A percentile compares a stretch with the other conserved stretches of the same genome.
Conservation (phyloP, 163 green algal genomes). For the Volvox carteri region DNA sequence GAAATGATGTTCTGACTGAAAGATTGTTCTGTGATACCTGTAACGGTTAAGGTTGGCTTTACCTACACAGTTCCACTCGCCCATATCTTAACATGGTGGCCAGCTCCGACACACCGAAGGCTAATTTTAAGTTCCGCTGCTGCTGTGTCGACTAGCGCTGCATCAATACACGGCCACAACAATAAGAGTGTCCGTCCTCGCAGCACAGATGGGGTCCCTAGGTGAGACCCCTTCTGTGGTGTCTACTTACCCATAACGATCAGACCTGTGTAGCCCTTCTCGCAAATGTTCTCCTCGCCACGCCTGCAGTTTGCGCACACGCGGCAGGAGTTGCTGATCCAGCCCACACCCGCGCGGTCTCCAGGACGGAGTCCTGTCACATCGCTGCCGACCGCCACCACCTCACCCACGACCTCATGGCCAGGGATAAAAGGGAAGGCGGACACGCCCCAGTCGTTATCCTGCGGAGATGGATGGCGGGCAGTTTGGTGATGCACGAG, state of each 20-base stretch:
- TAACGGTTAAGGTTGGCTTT: too few relatives aligned
- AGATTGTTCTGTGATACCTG: too few relatives aligned
- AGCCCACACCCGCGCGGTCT: conserved; percentile 56
- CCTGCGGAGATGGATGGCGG: conserved; percentile 12
- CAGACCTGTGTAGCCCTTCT: conserved; percentile 62
- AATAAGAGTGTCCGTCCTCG: too few relatives aligned
- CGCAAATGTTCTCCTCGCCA: conserved; percentile 66
- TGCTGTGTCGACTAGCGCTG: too few relatives aligned
- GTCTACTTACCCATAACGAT: conserved; percentile 27
- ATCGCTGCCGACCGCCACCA: conserved; percentile 23
- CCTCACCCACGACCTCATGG: conserved; percentile 59
- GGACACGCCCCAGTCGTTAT: conserved; percentile 67
- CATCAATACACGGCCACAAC: too few relatives aligned
- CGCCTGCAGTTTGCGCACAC: conserved; percentile 52
- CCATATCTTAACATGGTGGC: too few relatives aligned
- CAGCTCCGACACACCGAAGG: too few relatives aligned
- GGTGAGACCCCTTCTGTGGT: too few relatives aligned
- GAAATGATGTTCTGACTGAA: too few relatives aligned
- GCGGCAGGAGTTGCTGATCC: conserved; percentile 61
- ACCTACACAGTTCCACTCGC: too few relatives aligned
- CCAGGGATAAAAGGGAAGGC: conserved; percentile 66
- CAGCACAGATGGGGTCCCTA: too few relatives aligned
- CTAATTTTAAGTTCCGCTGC: too few relatives aligned
- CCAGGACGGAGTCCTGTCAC: conserved; percentile 45
- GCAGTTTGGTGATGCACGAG: not conserved